Evolutionary conservation across 257 asterid genomes (phyloP), one percentile per base, ranked within the genome.

Genomic region (Przewalskia tangutica): DNA sequence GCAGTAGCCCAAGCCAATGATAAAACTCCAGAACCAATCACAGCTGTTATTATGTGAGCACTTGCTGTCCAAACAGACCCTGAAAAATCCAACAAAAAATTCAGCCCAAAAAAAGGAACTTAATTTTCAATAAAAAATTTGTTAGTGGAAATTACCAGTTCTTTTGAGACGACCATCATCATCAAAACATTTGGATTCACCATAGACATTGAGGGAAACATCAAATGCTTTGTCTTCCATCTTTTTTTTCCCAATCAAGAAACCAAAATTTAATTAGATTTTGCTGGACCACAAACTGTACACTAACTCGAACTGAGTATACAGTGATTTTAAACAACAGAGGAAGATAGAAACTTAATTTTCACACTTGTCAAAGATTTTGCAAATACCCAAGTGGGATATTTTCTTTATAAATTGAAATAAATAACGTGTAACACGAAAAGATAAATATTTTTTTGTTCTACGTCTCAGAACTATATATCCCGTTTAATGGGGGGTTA

Each of bases 1-100:
- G 97, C 97, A 80, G 92, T 84, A 1, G 91, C 93, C 94, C 96
- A 93, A 0, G 92, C 97, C 12, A 93, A 90, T 5, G 97, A 93
- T 34, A 93, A 90, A 10, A 93, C 97, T 56, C 97, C 97, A 0
- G 97, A 91, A 6, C 97, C 97, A 54, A 93, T 89, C 65, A 91
- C 85, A 79, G 92, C 92, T 10, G 97, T 93, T 16, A 93, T 89
- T 14, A 93, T 93, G 83, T 93, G 97, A 80, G 97, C 91, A 82
- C 90, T 91, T 82, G 97, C 97, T 1, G 95, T 93, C 93, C 93
- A 89, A 59, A 90, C 58, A 90, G 67, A 4, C 36, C 23, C 42
- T 50, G 64, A 54, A 53, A 77, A 53, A 27, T 38, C 34, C 0
- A 50, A 34, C n/a, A 23, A 20, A 46, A 0, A 50, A 54, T 38